These are phyloP conservation scores for Chrysopogon serrulatus DNA, from an alignment of 176 grass and related monocot genomes.

Conservation along the genomic window DNA sequence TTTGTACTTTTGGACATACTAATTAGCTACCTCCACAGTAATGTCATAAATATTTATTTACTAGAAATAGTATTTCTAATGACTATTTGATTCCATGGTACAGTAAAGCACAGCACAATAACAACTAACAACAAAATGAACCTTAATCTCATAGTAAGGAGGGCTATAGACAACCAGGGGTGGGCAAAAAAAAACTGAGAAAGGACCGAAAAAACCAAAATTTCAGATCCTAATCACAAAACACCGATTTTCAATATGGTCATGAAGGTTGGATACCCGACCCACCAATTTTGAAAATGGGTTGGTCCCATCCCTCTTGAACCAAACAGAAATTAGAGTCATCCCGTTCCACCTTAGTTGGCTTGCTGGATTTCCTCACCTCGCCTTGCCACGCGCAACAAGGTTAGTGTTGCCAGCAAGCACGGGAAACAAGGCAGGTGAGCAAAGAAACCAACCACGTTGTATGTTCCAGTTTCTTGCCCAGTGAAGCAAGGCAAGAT, in stretches of 20 bases:
- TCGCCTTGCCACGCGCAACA: not conserved
- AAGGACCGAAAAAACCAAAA: not conserved
- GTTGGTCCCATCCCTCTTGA: no score
- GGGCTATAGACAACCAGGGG: not conserved
- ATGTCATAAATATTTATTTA: not conserved
- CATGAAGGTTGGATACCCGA: not conserved
- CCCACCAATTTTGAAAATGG: no score
- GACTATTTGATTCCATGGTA: not conserved
- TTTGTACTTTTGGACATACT: not conserved
- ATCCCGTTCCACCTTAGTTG: no score
- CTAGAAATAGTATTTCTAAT: not conserved
- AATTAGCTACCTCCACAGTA: not conserved
- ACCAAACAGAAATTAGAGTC: no score
- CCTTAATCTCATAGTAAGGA: not conserved
- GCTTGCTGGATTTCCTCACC: not conserved
- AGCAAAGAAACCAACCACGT: not conserved
- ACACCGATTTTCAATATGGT: not conserved
- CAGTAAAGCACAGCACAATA: not conserved
- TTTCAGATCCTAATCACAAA: not conserved
- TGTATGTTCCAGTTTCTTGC: not conserved
- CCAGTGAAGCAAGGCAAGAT: not conserved
- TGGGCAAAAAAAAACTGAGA: not conserved
- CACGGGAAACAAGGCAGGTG: not conserved
- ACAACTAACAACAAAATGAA: not conserved
- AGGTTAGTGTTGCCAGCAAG: not conserved